Conservation (phyloP, 2,329 filamentous ascomycete species). For the Phoma sp. region DNA sequence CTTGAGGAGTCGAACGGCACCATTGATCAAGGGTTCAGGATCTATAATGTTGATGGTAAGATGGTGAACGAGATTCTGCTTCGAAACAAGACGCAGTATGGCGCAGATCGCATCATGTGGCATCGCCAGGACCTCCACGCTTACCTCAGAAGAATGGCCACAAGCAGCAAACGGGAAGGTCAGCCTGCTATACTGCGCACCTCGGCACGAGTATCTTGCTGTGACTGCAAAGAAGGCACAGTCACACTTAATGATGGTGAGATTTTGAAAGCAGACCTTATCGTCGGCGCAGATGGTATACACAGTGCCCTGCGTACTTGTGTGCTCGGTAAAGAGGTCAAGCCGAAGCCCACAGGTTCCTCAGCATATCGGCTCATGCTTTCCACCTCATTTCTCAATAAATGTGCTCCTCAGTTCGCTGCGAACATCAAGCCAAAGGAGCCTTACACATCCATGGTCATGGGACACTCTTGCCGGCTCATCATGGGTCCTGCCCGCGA, state of each 20-base stretch:
- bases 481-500: conserved; percentile 57
- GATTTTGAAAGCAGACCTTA: conserved; percentile 54
- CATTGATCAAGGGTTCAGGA: conserved; percentile 48
- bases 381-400: conserved; percentile 28
- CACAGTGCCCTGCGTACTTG: conserved; percentile 38
- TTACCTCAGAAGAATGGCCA: conserved; percentile 56
- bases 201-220: conserved; percentile 51
- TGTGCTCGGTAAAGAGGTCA: conserved; percentile 28
- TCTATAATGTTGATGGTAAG: conserved; percentile 43
- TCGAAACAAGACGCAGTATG: conserved; percentile 40
- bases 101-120: conserved; percentile 52
- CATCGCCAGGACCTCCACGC: conserved; percentile 53
- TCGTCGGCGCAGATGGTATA: conserved; percentile 63
- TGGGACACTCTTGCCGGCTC: conserved; percentile 53
- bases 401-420: conserved; percentile 31
- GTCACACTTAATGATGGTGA: conserved; percentile 57
- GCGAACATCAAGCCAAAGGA: conserved; percentile 47
- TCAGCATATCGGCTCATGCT: conserved; percentile 52
- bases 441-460: conserved; percentile 56
- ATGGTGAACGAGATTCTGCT: conserved; percentile 45
- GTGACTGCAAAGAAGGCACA: conserved; percentile 51
- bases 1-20: conserved; percentile 43
- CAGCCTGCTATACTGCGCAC: conserved; percentile 49
- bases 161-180: conserved; percentile 37
- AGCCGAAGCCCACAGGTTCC: conserved; percentile 46